Percentiles rank a stretch among this genome's conserved stretches.
Conservation (phyloP, 2,329 filamentous ascomycete species). For the Alternaria viburni region DNA sequence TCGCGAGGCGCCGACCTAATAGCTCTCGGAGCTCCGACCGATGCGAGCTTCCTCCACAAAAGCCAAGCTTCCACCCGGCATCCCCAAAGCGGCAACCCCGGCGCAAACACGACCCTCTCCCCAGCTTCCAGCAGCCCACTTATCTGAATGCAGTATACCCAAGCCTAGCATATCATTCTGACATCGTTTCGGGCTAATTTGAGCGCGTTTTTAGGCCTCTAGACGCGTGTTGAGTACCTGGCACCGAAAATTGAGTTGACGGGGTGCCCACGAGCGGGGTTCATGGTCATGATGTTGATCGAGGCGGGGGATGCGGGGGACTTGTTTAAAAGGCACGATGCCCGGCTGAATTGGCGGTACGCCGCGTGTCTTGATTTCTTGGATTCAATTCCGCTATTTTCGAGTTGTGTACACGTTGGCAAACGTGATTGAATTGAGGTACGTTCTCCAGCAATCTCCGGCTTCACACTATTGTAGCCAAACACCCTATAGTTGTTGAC, state of each 20-base stretch:
- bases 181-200: conserved; percentile 8
- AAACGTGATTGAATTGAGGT: background rate
- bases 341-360: conserved; percentile 11
- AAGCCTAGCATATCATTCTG: background rate
- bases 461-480: background rate
- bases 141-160: conserved; percentile 28
- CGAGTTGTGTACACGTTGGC: background rate
- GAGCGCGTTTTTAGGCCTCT: background rate
- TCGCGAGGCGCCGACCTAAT: background rate
- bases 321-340: conserved; percentile 25
- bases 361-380: background rate
- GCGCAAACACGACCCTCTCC: conserved; percentile 15
- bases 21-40: conserved; percentile 21
- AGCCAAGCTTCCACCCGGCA: conserved; percentile 11
- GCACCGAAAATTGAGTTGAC: background rate
- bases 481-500: background rate
- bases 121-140: background rate
- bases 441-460: background rate
- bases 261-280: conserved; percentile 11
- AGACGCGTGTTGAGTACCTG: background rate
- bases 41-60: conserved; percentile 13
- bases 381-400: too few species aligned
- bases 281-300: conserved; percentile 17
- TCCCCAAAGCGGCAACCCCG: conserved; percentile 29
- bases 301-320: conserved; percentile 32